phyloP scores from a whole-genome alignment of 441 rosid genomes.

The Gossypium davidsonii region DNA sequence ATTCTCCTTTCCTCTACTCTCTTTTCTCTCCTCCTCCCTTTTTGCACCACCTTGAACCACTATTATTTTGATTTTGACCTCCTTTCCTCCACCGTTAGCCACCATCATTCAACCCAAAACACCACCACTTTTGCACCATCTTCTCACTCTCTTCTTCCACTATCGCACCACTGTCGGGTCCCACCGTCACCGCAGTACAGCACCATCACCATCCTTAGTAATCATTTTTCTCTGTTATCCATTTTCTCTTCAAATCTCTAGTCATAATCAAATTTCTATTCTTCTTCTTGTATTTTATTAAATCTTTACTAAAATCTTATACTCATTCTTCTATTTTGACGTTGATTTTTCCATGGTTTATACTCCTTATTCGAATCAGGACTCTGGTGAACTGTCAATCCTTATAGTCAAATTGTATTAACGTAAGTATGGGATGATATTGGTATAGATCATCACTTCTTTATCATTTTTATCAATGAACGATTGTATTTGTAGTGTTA shows the following conservation, averaged over 20 bases:
- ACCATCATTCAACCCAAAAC: not conserved
- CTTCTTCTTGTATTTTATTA: not conserved
- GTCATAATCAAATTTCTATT: no score
- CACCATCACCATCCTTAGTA: not conserved
- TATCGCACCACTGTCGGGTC: not conserved
- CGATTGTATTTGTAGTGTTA: not conserved
- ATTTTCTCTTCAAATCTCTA: not conserved
- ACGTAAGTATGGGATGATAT: not conserved
- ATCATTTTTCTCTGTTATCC: not conserved
- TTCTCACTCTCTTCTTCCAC: not conserved
- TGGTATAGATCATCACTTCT: not conserved
- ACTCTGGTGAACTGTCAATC: not conserved
- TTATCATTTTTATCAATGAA: not conserved
- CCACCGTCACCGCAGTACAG: accelerated
- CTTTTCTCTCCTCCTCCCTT: not conserved
- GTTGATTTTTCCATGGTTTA: not conserved
- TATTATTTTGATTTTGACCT: not conserved
- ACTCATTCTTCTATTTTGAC: not conserved
- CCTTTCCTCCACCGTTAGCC: not conserved
- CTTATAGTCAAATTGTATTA: not conserved
- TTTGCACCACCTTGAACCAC: not conserved
- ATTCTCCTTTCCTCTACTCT: not conserved
- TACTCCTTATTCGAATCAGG: not conserved
- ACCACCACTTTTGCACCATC: not conserved
- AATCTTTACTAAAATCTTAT: not conserved